Evolutionary conservation across 2,329 filamentous ascomycete genomes (phyloP).

Genomic region (Talaromyces sp.): DNA sequence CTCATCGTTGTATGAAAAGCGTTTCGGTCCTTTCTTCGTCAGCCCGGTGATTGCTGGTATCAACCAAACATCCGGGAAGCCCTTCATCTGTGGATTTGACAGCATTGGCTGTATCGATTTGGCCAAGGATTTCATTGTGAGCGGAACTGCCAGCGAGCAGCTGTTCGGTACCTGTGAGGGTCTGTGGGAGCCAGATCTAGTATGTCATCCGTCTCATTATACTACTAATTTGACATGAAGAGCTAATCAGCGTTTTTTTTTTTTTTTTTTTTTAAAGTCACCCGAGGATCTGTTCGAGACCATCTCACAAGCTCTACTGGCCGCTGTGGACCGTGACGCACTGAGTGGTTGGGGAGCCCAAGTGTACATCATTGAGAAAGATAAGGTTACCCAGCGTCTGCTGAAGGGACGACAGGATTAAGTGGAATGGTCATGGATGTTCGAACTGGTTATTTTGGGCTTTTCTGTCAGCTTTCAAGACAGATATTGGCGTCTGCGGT

Average conservation of each 20-base stretch:
- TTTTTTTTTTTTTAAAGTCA: no score
- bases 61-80: slow-evolving; percentile 89
- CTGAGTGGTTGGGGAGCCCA: slow-evolving; percentile 97
- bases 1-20: slow-evolving; percentile 86
- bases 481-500: slow-evolving; percentile 32
- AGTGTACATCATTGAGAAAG: slow-evolving; percentile 99
- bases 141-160: slow-evolving; percentile 93
- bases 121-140: slow-evolving; percentile 98
- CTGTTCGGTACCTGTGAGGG: slow-evolving; percentile 98
- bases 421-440: slow-evolving; percentile 14
- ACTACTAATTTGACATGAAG: no score
- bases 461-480: slow-evolving; percentile 28
- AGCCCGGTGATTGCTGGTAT: slow-evolving; percentile 92
- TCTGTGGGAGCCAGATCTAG: slow-evolving; percentile 95
- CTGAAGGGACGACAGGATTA: slow-evolving; percentile 97
- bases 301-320: slow-evolving; percentile 91
- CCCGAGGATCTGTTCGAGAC: slow-evolving; percentile 98
- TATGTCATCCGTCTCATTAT: slow-evolving; percentile 50
- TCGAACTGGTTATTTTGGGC: slow-evolving; percentile 25
- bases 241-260: slow-evolving; percentile 9
- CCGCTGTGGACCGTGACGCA: slow-evolving; percentile 94
- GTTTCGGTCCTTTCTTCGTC: slow-evolving; percentile 97
- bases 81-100: slow-evolving; percentile 99
- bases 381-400: slow-evolving; percentile 98
- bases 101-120: slow-evolving; percentile 99